These are phyloP conservation scores for Ascosphaera apis DNA, from an alignment of 2,329 filamentous ascomycete genomes.

Conservation along the genomic window DNA sequence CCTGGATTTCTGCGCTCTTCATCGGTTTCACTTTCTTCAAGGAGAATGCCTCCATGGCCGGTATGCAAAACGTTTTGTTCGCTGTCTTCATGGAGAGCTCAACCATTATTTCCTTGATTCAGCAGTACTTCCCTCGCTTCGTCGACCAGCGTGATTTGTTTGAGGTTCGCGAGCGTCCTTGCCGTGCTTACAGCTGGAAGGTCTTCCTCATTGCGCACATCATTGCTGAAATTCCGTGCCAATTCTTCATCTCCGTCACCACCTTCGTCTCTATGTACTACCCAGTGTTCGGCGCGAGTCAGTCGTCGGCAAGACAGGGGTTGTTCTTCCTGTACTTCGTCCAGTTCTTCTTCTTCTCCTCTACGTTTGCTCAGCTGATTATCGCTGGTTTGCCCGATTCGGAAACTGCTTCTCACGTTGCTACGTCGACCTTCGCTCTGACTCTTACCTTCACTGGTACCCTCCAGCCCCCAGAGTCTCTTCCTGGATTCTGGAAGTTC, in stretches of 20 bases:
- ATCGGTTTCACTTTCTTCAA: conserved; percentile 65
- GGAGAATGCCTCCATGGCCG: conserved; percentile 47
- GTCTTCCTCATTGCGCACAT: conserved; percentile 69
- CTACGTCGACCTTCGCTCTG: conserved; percentile 50
- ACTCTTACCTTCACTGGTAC: conserved; percentile 53
- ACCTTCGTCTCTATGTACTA: conserved; percentile 74
- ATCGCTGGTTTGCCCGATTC: conserved; percentile 55
- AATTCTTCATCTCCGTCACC: conserved; percentile 47
- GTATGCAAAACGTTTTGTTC: conserved; percentile 71
- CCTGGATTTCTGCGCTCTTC: conserved; percentile 39
- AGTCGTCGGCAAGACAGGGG: conserved; percentile 44
- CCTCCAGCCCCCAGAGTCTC: conserved; percentile 35
- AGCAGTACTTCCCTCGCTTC: conserved; percentile 55
- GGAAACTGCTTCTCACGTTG: conserved; percentile 53
- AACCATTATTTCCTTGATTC: conserved; percentile 30
- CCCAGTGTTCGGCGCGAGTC: conserved; percentile 39
- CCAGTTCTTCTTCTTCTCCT: conserved; percentile 56
- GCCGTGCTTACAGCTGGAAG: conserved; percentile 67
- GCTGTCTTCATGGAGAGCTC: conserved; percentile 54
- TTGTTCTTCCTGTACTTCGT: conserved; percentile 60
- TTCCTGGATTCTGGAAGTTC: conserved; percentile 62
- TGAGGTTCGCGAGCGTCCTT: conserved; percentile 64
- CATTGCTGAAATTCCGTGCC: conserved; percentile 68
- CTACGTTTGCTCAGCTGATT: conserved; percentile 57
- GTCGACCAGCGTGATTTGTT: conserved; percentile 62